These are phyloP conservation scores for Phytophthora megakarya DNA, from an alignment of 352 stramenopile genomes.

Conservation along the genomic window DNA sequence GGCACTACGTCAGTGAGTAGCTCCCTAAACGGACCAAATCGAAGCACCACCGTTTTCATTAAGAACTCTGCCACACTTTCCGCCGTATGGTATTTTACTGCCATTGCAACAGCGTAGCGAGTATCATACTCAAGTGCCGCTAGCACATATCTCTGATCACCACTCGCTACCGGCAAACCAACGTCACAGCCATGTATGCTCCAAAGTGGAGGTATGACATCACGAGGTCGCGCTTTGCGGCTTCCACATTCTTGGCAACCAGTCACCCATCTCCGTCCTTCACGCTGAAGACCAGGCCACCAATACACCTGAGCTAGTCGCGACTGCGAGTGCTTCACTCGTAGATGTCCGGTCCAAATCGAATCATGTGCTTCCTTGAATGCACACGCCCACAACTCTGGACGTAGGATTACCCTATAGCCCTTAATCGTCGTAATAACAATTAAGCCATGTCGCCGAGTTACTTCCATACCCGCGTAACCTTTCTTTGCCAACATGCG, in stretches of 20 bases:
- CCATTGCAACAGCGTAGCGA: not conserved
- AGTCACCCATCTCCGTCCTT: not conserved
- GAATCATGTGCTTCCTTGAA: constrained; percentile 1
- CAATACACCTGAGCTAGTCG: not conserved
- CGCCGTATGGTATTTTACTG: not conserved
- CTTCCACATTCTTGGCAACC: not conserved
- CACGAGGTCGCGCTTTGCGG: not conserved
- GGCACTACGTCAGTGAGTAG: not conserved
- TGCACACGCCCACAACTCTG: not conserved
- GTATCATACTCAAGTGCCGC: not conserved
- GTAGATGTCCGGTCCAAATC: not conserved
- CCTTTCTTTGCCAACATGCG: not conserved
- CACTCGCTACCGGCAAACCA: not conserved
- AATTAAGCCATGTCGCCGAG: too few relatives aligned
- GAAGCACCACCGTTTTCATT: not conserved
- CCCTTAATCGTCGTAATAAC: too few relatives aligned
- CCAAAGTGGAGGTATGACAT: not conserved
- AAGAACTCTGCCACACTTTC: not conserved
- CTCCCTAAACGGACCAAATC: not conserved
- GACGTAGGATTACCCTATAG: not conserved
- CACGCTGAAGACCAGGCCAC: not conserved
- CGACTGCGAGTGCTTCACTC: not conserved
- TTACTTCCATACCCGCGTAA: too few relatives aligned
- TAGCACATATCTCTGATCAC: not conserved
- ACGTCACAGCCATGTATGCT: not conserved